phyloP scores from a whole-genome alignment of 495 filamentous ascomycete genomes.

The Hypoxylon lienhwacheense region DNA sequence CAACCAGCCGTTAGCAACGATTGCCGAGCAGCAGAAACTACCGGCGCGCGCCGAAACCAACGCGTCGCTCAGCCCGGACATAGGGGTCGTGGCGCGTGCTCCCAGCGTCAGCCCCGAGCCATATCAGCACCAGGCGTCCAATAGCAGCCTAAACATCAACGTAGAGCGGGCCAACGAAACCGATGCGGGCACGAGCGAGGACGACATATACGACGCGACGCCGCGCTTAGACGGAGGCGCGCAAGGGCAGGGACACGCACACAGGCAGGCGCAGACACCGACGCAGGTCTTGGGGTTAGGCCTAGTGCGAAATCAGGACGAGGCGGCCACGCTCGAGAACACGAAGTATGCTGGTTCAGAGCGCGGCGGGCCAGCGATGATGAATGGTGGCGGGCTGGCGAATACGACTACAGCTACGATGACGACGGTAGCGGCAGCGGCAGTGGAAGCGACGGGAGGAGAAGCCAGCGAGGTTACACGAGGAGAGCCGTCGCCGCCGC shows the following conservation, averaged over 20 bases:
- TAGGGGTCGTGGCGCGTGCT: constrained; percentile 30
- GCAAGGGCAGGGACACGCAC: constrained; percentile 4
- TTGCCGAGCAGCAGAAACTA: too few relatives aligned
- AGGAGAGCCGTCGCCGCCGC: constrained; percentile 21
- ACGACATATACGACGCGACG: constrained; percentile 52
- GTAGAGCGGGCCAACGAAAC: constrained; percentile 29
- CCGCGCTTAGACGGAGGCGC: constrained; percentile 26
- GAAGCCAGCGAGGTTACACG: background rate
- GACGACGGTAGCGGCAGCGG: background rate
- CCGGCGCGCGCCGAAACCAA: background rate
- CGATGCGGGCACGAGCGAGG: constrained; percentile 23
- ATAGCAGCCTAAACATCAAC: constrained; percentile 25
- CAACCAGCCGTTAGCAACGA: constrained; percentile 17
- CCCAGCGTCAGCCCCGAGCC: constrained; percentile 41
- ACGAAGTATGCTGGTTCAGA: constrained; percentile 35
- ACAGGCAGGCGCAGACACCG: background rate
- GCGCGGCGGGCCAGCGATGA: background rate
- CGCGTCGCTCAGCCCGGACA: background rate
- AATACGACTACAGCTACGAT: background rate
- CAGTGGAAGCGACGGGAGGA: background rate
- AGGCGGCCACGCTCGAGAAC: constrained; percentile 21
- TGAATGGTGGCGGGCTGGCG: constrained; percentile 1
- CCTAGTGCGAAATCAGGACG: too few relatives aligned
- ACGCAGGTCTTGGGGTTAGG: background rate
- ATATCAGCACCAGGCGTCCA: constrained; percentile 35